These are phyloP conservation scores for Ceratocystis papillata DNA, from an alignment of 2,329 filamentous ascomycete species.

Conservation along the genomic window DNA sequence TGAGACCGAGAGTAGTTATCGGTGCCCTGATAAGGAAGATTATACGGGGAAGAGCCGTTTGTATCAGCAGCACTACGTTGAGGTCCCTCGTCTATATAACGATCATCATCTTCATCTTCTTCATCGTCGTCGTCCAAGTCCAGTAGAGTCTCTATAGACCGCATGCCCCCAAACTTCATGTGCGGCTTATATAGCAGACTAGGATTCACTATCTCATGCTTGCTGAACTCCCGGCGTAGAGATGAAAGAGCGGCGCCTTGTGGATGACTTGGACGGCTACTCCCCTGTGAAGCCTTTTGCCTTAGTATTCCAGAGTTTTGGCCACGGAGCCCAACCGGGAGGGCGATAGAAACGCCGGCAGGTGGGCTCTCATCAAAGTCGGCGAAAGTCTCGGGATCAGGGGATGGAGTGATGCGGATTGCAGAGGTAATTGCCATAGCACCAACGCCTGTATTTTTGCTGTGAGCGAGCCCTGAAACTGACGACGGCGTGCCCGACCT, in stretches of 20 bases:
- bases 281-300: constrained; percentile 18
- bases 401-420: constrained; percentile 19
- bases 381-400: constrained; percentile 14
- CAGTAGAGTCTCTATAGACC: constrained; percentile 19
- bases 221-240: constrained; percentile 21
- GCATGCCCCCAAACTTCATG: constrained; percentile 13
- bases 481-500: constrained; percentile 10
- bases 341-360: constrained; percentile 7
- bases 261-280: constrained; percentile 12
- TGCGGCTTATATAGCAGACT: constrained; percentile 3
- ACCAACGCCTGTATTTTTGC: background rate
- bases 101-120: background rate
- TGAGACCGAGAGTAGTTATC: constrained; percentile 17
- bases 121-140: constrained; percentile 20
- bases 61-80: constrained; percentile 12
- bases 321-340: constrained; percentile 11
- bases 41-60: constrained; percentile 11
- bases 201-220: constrained; percentile 16
- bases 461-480: background rate
- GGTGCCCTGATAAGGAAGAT: constrained; percentile 6
- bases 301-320: constrained; percentile 7
- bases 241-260: constrained; percentile 18
- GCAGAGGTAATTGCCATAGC: background rate
- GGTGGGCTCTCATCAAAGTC: constrained; percentile 10
- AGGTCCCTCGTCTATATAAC: constrained; percentile 9